Percentiles rank a stretch among this genome's conserved stretches.
These are phyloP conservation scores for Boletus bicolor DNA, from an alignment of 768 basidiomycete species.

Conservation along the genomic window DNA sequence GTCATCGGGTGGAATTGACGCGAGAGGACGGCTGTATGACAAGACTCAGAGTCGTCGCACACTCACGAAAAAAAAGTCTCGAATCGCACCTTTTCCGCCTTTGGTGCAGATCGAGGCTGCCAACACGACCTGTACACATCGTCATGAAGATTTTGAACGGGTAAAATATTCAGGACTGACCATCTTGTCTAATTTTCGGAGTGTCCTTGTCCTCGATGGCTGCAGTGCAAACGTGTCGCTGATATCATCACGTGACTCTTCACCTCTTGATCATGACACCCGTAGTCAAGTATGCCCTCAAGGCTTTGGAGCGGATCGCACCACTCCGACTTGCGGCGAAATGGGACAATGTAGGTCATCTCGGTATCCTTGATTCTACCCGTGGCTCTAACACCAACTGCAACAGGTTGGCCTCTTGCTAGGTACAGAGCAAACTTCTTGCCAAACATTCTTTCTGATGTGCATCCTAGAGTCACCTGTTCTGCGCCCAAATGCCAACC, in stretches of 20 bases:
- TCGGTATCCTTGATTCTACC: conserved; percentile 1
- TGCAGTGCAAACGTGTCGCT: conserved; percentile 10
- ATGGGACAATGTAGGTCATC: conserved; percentile 86
- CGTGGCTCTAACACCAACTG: neutral
- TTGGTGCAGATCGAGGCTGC: conserved; percentile 95
- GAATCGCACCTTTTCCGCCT: conserved; percentile 79
- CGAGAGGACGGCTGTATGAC: conserved; percentile 79
- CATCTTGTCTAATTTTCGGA: conserved; percentile 13
- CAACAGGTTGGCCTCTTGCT: conserved; percentile 69
- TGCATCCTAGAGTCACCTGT: conserved; percentile 50
- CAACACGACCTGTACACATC: conserved; percentile 67
- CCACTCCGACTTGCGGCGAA: conserved; percentile 81
- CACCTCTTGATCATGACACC: conserved; percentile 1
- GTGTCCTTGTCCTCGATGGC: neutral
- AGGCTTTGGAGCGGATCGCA: conserved; percentile 80
- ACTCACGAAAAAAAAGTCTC: neutral
- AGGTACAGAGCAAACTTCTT: conserved; percentile 41
- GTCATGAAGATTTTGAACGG: neutral
- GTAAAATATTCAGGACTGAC: conserved; percentile 8
- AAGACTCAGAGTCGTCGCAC: neutral
- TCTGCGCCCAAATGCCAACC: conserved; percentile 42
- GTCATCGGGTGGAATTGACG: conserved; percentile 95
- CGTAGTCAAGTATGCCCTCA: conserved; percentile 47
- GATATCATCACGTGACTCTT: conserved; percentile 16
- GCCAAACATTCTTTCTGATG: conserved; percentile 3